These are phyloP conservation scores for Leptographium radiaticola DNA, from an alignment of 2,329 filamentous ascomycete species.

Conservation along the genomic window DNA sequence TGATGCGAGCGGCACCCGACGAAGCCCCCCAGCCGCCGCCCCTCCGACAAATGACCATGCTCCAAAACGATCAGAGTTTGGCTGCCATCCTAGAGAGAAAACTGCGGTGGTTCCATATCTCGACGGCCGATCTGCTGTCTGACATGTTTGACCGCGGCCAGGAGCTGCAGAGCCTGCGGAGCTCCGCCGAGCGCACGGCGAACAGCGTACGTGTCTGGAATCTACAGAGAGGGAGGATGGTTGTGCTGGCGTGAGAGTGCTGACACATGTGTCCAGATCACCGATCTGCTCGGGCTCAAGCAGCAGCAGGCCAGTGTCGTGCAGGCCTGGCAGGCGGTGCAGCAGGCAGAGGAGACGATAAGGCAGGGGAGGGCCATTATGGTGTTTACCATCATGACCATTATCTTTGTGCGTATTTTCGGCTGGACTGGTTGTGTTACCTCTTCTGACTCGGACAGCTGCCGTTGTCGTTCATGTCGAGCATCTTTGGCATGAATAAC, in stretches of 20 bases:
- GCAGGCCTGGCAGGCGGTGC: slow-evolving; percentile 27
- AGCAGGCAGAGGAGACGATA: slow-evolving; percentile 24
- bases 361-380: slow-evolving; percentile 30
- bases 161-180: slow-evolving; percentile 20
- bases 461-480: slow-evolving; percentile 24
- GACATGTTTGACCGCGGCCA: slow-evolving; percentile 18
- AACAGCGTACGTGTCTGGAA: slow-evolving; percentile 16
- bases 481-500: slow-evolving; percentile 26
- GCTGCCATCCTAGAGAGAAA: slow-evolving; percentile 2
- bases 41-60: no score
- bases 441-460: slow-evolving; percentile 13
- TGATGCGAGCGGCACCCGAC: no score
- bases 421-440: no score
- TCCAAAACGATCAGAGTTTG: no score
- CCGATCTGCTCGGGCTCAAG: slow-evolving; percentile 27
- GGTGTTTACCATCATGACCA: slow-evolving; percentile 32
- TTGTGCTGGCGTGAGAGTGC: neutral
- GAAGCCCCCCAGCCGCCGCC: no score
- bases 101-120: slow-evolving; percentile 16
- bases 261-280: slow-evolving; percentile 15
- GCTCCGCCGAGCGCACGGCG: slow-evolving; percentile 20
- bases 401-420: slow-evolving; percentile 26
- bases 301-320: slow-evolving; percentile 32
- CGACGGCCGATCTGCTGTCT: slow-evolving; percentile 15
- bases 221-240: neutral